Evolutionary conservation across 805 yeast genomes (phyloP), one percentile per base, ranked within the genome.

Genomic region (Wickerhamiella domercqiae): DNA sequence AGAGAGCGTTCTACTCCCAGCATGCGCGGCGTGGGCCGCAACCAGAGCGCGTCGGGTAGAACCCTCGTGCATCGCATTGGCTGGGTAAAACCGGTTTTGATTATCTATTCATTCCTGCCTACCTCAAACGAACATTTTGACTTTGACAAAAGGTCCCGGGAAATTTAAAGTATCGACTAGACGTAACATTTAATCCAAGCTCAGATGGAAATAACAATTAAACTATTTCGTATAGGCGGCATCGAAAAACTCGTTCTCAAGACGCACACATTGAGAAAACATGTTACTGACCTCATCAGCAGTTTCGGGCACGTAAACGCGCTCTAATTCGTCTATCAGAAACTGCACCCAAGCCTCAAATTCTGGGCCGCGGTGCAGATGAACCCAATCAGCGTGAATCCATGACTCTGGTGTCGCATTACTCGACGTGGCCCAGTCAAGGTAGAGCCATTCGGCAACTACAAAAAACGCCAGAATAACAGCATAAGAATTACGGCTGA

Each of bases 311-410:
- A 14, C 15, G 7, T 32, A 11, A 3, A 34, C 39, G 7, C 47
- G 30, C 14, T 9, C 39, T 11, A 44, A 40, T 29, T 44, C 47
- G 15, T 33, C 16, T 16, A 33, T 43, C n/a, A 44, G 34, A 32
- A 44, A 44, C 16, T 34, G 21, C 9, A 36, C 43, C 47, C 47
- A 44, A 3, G 18, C 15, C 11, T 34, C 17, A 37, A 44, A 44
- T 5, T 37, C 47, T 2, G 33, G 32, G 5, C 47, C 47, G 3
- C 35, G 14, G 36, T 44, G 47, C n/a, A 44, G 38, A 13, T 36
- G 22, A 7, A 44, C 34, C 47, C 47, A 44, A 22, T 46, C 46
- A 21, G 21, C 24, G 38, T 43, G 47, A 35, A 44, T 39, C 18
- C 21, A 39, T 19, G 17, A 20, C 19, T 35, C 22, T 5, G 21